Conservation (phyloP, 2,329 filamentous ascomycete genomes). For the Colletotrichum navitas region DNA sequence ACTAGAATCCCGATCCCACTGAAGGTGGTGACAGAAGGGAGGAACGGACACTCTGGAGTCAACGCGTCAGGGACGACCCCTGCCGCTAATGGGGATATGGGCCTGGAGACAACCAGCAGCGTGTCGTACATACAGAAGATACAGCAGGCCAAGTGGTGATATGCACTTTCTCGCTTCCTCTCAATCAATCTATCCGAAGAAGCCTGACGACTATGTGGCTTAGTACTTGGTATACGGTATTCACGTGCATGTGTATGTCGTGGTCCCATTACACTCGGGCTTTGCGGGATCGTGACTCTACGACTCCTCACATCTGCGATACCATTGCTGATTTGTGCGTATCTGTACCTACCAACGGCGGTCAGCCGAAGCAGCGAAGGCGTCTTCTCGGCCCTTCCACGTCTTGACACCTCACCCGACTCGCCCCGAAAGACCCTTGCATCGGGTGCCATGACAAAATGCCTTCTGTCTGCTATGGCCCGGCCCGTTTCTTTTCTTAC, state of each 20-base stretch:
- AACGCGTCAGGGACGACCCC: neutral
- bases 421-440: constrained; percentile 8
- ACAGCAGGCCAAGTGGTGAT: neutral
- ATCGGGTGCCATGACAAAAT: constrained; percentile 15
- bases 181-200: too few relatives aligned
- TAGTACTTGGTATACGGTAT: neutral
- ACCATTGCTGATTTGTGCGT: constrained; percentile 8
- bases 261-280: neutral
- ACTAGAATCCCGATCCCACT: constrained; percentile 1
- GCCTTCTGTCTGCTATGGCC: constrained; percentile 7
- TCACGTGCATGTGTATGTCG: neutral
- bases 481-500: constrained; percentile 25
- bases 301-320: constrained; percentile 13
- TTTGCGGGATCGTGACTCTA: neutral
- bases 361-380: constrained; percentile 16
- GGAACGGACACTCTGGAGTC: neutral
- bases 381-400: constrained; percentile 37
- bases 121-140: neutral
- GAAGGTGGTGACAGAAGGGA: neutral
- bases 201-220: too few relatives aligned
- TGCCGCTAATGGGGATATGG: neutral
- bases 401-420: constrained; percentile 11
- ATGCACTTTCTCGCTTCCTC: too few relatives aligned
- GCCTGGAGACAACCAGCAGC: neutral
- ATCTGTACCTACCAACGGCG: constrained; percentile 21